Percentiles rank a stretch among this genome's conserved stretches.
These are phyloP conservation scores for Cryptococcus floricola DNA, from an alignment of 1,284 basidiomycete species.

Conservation along the genomic window DNA sequence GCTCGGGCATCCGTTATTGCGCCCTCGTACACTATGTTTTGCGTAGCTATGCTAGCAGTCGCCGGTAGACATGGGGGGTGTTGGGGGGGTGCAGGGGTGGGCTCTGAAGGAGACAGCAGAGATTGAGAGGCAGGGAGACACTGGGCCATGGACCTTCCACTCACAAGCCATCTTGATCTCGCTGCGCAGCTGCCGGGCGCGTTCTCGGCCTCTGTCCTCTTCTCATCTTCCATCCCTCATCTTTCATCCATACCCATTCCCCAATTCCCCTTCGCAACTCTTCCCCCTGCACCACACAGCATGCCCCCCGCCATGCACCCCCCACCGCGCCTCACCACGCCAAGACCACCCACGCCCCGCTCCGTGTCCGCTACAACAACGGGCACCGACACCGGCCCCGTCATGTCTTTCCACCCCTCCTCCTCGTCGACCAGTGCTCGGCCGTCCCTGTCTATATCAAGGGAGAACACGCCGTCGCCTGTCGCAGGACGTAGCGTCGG, in stretches of 20 bases:
- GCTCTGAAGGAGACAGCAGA: too few species aligned
- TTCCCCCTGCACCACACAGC: background rate
- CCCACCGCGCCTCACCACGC: background rate
- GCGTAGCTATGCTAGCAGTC: too few species aligned
- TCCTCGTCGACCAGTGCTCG: background rate
- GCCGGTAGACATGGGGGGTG: too few species aligned
- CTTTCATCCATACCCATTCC: background rate
- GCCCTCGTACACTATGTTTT: too few species aligned
- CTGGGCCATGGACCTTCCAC: too few species aligned
- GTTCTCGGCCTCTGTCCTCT: too few species aligned
- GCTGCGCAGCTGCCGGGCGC: too few species aligned
- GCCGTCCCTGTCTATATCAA: background rate
- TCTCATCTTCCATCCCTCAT: background rate
- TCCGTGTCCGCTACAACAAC: background rate
- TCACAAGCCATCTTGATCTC: too few species aligned
- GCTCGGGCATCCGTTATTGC: too few species aligned
- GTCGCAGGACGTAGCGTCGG: background rate
- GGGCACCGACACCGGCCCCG: background rate
- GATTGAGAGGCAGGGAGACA: too few species aligned
- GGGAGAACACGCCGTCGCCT: background rate
- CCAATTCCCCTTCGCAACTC: background rate
- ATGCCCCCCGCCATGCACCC: background rate
- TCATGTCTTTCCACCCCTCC: background rate
- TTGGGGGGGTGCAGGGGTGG: too few species aligned
- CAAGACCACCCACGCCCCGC: background rate